Percentiles rank a stretch among this genome's conserved stretches.
These are phyloP conservation scores for Trametes cubensis DNA, from an alignment of 768 basidiomycete genomes.

Conservation along the genomic window DNA sequence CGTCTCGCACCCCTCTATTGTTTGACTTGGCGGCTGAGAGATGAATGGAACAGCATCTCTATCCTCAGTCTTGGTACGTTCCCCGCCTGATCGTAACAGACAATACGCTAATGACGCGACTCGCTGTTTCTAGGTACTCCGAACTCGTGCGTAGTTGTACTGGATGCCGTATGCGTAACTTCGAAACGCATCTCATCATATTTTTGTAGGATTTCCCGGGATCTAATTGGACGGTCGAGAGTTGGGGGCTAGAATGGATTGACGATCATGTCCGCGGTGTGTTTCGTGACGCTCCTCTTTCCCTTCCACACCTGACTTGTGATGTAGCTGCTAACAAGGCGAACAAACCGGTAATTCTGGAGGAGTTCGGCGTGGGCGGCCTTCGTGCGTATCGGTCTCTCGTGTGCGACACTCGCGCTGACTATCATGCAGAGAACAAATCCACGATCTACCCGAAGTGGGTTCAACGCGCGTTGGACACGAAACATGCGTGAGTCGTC, in stretches of 20 bases:
- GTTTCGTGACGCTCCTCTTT: background rate
- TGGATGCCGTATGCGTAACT: background rate
- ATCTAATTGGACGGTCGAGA: conserved; percentile 47
- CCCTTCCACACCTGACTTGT: background rate
- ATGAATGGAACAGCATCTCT: conserved; percentile 23
- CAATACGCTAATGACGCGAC: too few species aligned
- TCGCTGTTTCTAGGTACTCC: conserved; percentile 30
- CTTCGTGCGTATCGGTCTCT: conserved; percentile 38
- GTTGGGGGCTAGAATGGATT: conserved; percentile 40
- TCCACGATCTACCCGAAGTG: conserved; percentile 52
- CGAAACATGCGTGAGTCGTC: conserved; percentile 49
- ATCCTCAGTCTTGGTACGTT: conserved; percentile 30
- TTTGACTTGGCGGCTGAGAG: background rate
- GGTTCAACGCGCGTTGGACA: conserved; percentile 51
- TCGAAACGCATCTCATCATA: background rate
- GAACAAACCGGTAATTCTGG: conserved; percentile 36
- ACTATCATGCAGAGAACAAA: conserved; percentile 45
- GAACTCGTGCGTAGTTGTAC: conserved; percentile 28
- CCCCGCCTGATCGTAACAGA: background rate
- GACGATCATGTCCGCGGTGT: conserved; percentile 38
- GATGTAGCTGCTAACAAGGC: conserved; percentile 47
- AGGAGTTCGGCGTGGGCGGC: conserved; percentile 40
- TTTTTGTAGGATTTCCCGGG: conserved; percentile 46
- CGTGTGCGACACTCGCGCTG: background rate
- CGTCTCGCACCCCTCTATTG: conserved; percentile 21